These are phyloP conservation scores for Echium plantagineum DNA, from an alignment of 257 asterid genomes.

Conservation along the genomic window DNA sequence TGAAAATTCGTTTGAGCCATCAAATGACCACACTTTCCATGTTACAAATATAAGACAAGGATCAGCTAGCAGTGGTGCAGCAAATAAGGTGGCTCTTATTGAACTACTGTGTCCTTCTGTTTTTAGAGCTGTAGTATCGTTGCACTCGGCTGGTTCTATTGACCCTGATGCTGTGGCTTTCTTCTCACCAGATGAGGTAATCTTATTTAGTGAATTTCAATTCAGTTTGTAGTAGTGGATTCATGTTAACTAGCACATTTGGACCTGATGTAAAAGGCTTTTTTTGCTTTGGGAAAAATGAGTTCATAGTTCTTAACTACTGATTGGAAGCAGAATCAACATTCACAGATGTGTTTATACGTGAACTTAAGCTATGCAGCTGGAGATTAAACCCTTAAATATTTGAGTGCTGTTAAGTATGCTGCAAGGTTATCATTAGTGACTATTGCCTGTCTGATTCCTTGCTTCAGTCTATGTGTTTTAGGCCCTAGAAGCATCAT, in stretches of 20 bases:
- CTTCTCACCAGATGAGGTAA: slow-evolving; percentile 93
- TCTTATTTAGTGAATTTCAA: slow-evolving; percentile 7
- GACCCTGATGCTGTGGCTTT: slow-evolving; percentile 84
- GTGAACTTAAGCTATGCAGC: too few relatives aligned
- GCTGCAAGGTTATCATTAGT: too few relatives aligned
- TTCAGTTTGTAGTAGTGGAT: background rate
- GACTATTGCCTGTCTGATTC: too few relatives aligned
- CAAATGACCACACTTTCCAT: slow-evolving; percentile 49
- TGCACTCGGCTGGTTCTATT: slow-evolving; percentile 79
- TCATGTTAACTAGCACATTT: background rate
- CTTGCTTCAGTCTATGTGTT: too few relatives aligned
- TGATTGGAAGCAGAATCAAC: too few relatives aligned
- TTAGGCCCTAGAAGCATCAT: too few relatives aligned
- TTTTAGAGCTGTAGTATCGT: slow-evolving; percentile 69
- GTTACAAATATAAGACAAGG: slow-evolving; percentile 48
- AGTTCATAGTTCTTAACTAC: too few relatives aligned
- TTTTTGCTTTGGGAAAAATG: background rate
- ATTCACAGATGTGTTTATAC: too few relatives aligned
- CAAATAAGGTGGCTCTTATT: slow-evolving; percentile 64
- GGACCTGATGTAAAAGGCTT: background rate
- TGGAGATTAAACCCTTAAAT: too few relatives aligned
- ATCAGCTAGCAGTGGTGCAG: slow-evolving; percentile 33
- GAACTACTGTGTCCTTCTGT: slow-evolving; percentile 67
- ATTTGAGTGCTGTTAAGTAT: too few relatives aligned
- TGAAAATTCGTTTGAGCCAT: slow-evolving; percentile 38